Evolutionary conservation across 371 early-diverging fungal genomes (phyloP).

Genomic region (Haplosporangium sp.): DNA sequence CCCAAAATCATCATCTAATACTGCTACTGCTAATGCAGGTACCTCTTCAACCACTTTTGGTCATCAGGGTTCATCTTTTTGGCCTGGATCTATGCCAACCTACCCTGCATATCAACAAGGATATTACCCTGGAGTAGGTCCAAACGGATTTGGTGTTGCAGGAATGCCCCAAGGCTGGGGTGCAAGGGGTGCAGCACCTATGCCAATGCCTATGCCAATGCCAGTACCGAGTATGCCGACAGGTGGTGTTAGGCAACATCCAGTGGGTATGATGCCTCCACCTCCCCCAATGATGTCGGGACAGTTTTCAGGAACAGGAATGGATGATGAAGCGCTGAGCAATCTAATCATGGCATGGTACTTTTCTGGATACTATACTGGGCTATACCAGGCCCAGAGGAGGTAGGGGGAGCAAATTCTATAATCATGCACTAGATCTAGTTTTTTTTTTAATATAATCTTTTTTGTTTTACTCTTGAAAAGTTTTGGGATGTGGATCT

Average conservation of each 20-base stretch:
- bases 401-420: conserved; percentile 5
- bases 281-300: conserved; percentile 8
- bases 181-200: background rate
- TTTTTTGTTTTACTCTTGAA: background rate
- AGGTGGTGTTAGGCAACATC: background rate
- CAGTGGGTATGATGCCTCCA: conserved; percentile 13
- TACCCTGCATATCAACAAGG: conserved; percentile 7
- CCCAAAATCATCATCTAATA: background rate
- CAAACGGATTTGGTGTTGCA: background rate
- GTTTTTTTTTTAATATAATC: no score
- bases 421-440: background rate
- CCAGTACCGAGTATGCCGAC: background rate
- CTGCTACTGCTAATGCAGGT: conserved; percentile 1
- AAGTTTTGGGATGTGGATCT: background rate
- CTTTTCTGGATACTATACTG: conserved; percentile 83
- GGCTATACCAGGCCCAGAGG: conserved; percentile 68
- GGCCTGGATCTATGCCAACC: conserved; percentile 1
- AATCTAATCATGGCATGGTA: conserved; percentile 84
- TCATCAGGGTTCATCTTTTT: background rate
- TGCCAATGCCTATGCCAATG: background rate
- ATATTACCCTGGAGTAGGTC: conserved; percentile 3
- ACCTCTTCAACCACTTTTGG: background rate
- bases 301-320: conserved; percentile 16
- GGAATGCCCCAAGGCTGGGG: background rate
- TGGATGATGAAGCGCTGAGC: conserved; percentile 66